phyloP scores from a whole-genome alignment of 768 basidiomycete genomes.

The Kwoniella bestiolae region DNA sequence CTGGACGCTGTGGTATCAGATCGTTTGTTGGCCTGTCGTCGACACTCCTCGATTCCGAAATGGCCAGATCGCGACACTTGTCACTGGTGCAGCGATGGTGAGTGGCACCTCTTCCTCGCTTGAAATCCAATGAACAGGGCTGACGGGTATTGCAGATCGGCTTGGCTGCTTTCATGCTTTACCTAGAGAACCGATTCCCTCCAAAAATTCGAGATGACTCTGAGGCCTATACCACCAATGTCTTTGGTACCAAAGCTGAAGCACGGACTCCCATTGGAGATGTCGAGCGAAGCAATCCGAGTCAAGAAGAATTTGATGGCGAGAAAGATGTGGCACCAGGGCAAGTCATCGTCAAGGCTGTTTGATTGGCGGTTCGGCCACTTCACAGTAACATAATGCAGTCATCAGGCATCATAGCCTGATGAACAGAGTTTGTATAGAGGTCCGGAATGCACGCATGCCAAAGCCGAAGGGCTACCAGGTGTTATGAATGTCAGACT shows the following conservation, averaged over 20 bases:
- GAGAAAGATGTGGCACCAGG: not conserved
- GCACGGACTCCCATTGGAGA: not conserved
- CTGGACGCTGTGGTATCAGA: constrained; percentile 53
- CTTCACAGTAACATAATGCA: too few species aligned
- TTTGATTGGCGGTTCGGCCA: not conserved
- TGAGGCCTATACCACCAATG: not conserved
- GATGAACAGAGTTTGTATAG: too few species aligned
- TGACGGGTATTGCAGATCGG: not conserved
- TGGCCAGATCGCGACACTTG: constrained; percentile 63
- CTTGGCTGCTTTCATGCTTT: not conserved
- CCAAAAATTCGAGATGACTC: not conserved
- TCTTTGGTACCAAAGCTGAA: not conserved
- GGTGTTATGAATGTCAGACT: too few species aligned
- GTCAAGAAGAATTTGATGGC: not conserved
- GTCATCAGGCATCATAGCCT: too few species aligned
- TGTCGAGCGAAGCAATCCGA: not conserved
- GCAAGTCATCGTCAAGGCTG: not conserved
- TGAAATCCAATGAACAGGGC: too few species aligned
- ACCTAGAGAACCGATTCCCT: not conserved
- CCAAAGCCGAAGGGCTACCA: too few species aligned
- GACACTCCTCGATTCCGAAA: constrained; percentile 72
- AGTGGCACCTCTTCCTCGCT: too few species aligned
- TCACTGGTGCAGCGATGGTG: constrained; percentile 25
- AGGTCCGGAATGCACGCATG: too few species aligned
- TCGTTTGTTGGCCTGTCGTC: constrained; percentile 71